Base-by-base conservation (phyloP, 257 asterid genomes). In the Fraxinus quadrangulata region DNA sequence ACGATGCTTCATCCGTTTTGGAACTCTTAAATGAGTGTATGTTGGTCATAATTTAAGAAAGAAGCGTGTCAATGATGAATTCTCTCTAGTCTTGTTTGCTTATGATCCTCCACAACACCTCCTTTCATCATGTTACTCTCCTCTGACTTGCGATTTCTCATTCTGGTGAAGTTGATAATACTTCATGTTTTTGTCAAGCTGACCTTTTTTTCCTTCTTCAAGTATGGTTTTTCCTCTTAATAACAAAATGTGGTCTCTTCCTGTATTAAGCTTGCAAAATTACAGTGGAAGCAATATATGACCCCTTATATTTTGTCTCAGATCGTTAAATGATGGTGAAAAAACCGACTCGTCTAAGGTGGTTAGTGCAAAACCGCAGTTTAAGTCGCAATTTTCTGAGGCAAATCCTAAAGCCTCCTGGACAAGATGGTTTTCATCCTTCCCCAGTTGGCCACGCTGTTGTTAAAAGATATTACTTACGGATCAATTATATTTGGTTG, bases 251-350 rank as follows among this genome's bases (percentile, higher is more conserved):
- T 8, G 26, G 11, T 78, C n/a, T 42, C 51, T 51, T 14, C 11
- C 49, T 19, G 28, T 23, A 49, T 73, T n/a, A 24, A 67, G 63
- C 37, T 19, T 23, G 16, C 34, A 63, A 63, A 26, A 2, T 54
- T 54, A 6, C 26, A 24, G 4, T 26, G 6, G 19, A 16, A 56
- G 21, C n/a, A 21, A 12, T 12, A 19, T 65, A 37, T 19, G 28
- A 37, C 34, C 12, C 4, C 0, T 10, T 8, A 28, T 21, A 51
- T 49, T 70, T 69, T 77, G 61, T 67, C 56, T 84, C 87, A 87
- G 93, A 73, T 82, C 87, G 77, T 86, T 76, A 56, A 76, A 69
- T 19, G 87, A 79, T 4, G 79, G 85, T 19, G 83, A 77, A 23
- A 88, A 81, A 65, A 37, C 79, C 0, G 79, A 76, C 51, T 81